Evolutionary conservation across 805 yeast genomes (phyloP), one percentile per base, ranked within the genome.

Genomic region (Ogataea methylovora): DNA sequence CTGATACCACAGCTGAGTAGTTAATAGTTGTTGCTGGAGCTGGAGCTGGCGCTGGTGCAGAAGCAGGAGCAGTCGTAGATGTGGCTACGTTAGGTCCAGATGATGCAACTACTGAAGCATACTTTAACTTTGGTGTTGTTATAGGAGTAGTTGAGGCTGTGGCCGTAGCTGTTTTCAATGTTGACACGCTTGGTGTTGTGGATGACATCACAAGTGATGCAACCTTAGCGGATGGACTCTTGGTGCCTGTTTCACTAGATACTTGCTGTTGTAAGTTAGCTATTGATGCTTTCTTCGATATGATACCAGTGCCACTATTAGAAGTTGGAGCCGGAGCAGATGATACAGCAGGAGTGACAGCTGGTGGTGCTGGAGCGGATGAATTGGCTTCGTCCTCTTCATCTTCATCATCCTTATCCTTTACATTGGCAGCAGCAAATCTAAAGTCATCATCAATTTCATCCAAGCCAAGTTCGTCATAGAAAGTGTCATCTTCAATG

Each of bases 401-500:
- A 13, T 43, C 51, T 14, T 36, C 37, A 4, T 35, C 45, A 8
- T 35, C 47, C 29, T 40, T 37, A 27, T 16, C 29, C 26, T 34
- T 34, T 12, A 39, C 34, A 29, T 34, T 42, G 14, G 28, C 49
- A 8, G 42, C 53, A 27, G 51, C 42, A 12, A 49, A 48, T 19
- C 44, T 45, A 38, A 45, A 52, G 30, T 42, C 43, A 28, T 56
- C 63, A 29, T 59, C 63, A 24, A 52, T 45, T 22, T 76, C 80
- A 39, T 69, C 78, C 29, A 87, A 71, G 29, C 80, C 87, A 46
- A 92, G 69, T 39, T 79, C 85, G 46, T 92, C 97, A 58, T 90
- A 92, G 40, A 90, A 74, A 11, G 85, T 87, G 47, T 88, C 96
- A 57, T 90, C 95, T 51, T 87, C 97, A 23, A 88, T 81, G 56